These are phyloP conservation scores for Senecio squalidus DNA, from an alignment of 140 eudicot species.

Conservation along the genomic window DNA sequence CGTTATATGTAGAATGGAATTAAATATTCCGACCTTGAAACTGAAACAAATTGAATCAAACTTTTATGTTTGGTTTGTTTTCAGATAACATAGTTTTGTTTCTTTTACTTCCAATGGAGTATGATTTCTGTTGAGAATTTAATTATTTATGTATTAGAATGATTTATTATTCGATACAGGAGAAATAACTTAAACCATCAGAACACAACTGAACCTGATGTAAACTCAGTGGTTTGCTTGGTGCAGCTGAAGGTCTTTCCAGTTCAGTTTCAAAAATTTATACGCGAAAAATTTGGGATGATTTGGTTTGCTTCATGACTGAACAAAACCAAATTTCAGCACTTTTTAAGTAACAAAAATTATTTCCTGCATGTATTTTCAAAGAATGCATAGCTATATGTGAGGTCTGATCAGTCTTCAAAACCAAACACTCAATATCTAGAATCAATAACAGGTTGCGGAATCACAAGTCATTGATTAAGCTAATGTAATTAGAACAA, in stretches of 20 bases:
- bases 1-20: neutral
- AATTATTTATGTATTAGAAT: neutral
- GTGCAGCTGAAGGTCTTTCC: conserved; percentile 3
- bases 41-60: conserved; percentile 1
- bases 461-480: too few relatives aligned
- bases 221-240: neutral
- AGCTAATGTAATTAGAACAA: too few relatives aligned
- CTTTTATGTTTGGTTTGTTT: neutral
- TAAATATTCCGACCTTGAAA: conserved; percentile 4
- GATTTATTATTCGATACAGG: neutral
- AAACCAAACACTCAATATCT: too few relatives aligned
- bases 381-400: neutral
- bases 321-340: neutral
- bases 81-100: neutral
- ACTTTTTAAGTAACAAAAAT: neutral
- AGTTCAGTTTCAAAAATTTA: neutral
- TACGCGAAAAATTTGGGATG: neutral
- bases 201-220: neutral
- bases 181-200: neutral
- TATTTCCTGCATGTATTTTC: neutral
- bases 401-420: too few relatives aligned
- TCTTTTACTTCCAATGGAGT: too few relatives aligned
- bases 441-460: too few relatives aligned
- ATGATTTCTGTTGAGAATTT: neutral
- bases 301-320: conserved; percentile 3